phyloP scores from a whole-genome alignment of 1,139 yeast species.

The Petasospora fabianii region DNA sequence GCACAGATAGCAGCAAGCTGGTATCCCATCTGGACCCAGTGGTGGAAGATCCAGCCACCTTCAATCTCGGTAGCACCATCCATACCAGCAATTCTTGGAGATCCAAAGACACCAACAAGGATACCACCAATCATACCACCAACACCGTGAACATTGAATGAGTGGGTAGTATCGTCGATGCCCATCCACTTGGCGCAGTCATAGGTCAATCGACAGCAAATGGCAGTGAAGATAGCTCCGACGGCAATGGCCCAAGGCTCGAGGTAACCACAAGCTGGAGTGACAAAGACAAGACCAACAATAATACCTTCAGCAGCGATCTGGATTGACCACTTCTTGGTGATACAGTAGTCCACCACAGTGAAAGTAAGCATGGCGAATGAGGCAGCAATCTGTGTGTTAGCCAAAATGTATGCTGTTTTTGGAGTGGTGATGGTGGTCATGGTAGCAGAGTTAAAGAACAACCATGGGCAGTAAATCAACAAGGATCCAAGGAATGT shows the following conservation, averaged over 20 bases:
- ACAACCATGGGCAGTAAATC: conserved; percentile 51
- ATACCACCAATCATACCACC: conserved; percentile 46
- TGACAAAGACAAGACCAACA: conserved; percentile 47
- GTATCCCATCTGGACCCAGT: conserved; percentile 48
- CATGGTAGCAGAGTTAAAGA: conserved; percentile 50
- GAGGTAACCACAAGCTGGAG: conserved; percentile 49
- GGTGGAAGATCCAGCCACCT: conserved; percentile 50
- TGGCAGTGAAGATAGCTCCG: conserved; percentile 41
- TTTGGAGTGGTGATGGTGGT: conserved; percentile 39
- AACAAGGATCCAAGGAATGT: conserved; percentile 45
- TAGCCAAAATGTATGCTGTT: conserved; percentile 45
- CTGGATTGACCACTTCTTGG: conserved; percentile 40
- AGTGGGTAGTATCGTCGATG: conserved; percentile 45
- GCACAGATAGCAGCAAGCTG: conserved; percentile 44
- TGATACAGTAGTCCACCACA: conserved; percentile 33
- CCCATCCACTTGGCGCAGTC: conserved; percentile 40
- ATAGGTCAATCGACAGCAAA: conserved; percentile 37
- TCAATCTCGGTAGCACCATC: conserved; percentile 44
- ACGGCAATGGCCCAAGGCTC: conserved; percentile 48
- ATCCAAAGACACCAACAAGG: conserved; percentile 43
- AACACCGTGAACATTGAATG: conserved; percentile 45
- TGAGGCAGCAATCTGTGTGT: conserved; percentile 47
- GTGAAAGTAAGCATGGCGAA: conserved; percentile 39
- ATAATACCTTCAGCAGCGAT: conserved; percentile 49
- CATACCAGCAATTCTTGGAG: conserved; percentile 43